Evolutionary conservation across 2,329 filamentous ascomycete species (phyloP), one percentile per base, ranked within the genome.

Genomic region (Penicillium sp.): DNA sequence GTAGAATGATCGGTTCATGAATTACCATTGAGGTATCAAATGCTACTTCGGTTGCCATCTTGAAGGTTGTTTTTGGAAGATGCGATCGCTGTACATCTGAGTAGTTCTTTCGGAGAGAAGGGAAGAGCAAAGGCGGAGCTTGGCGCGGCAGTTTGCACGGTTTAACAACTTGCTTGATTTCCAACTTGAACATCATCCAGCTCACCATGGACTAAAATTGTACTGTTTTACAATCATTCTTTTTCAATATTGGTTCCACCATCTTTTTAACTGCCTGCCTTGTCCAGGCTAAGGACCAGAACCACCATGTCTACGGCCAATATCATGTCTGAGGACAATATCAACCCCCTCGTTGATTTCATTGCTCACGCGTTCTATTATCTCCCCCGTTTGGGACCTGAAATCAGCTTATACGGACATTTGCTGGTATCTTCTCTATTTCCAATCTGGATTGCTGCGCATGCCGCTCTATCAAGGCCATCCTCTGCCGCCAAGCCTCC

Each of bases 11-110:
- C 19, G 19, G 33, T 19, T 9, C 23, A 27, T 49, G 13, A 10
- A 9, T 55, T 81, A 91, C 92, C 88, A 96, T 91, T 54, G 89
- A 88, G 57, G 93, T 97, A 66, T 96, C 90, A 51, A 97, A 84
- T 10, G 87, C 80, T 58, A 97, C 85, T 67, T 91, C 87, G 58
- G 89, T 92, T 27, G 90, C 81, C 91, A 95, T 93, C 26, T 44
- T 72, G 58, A 27, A 48, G 23, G 19, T 53, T 10, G 31, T 46
- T 44, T 42, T 13, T 16, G 26, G 46, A 31, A 45, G 26, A 23
- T 16, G 31, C 46, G 42, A 47, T 51, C 42, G 50, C 35, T 51
- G 42, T 53, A 23, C 16, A 19, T 21, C 39, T 50, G 50, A 27
- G 42, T 13, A 16, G 14, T 16, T 16, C 31, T 16, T 43, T 42